Conservation (phyloP, 2,329 filamentous ascomycete species). For the Bretziella fagacearum region DNA sequence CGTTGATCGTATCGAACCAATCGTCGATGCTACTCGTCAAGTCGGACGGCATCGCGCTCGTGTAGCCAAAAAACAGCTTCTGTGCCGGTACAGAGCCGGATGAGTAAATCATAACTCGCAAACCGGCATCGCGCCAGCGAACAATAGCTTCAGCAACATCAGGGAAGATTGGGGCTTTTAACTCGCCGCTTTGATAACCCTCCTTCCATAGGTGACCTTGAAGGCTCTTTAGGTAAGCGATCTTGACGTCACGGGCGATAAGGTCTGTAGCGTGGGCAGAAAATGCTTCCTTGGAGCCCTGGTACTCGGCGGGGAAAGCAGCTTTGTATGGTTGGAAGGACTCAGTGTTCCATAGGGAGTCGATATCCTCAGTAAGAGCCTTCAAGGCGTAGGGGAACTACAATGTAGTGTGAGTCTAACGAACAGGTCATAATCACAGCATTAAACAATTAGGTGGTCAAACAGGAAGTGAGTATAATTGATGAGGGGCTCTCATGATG, state of each 20-base stretch:
- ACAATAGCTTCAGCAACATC: conserved; percentile 52
- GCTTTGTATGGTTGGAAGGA: conserved; percentile 50
- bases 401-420: background rate
- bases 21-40: conserved; percentile 40
- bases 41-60: conserved; percentile 40
- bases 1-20: conserved; percentile 70
- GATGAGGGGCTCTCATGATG: too few relatives aligned
- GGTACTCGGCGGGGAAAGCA: conserved; percentile 52
- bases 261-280: conserved; percentile 53
- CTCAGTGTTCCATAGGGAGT: conserved; percentile 47
- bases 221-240: conserved; percentile 59
- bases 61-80: conserved; percentile 60
- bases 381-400: conserved; percentile 65
- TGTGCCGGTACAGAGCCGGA: conserved; percentile 67
- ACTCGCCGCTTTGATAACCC: conserved; percentile 52
- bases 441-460: too few relatives aligned
- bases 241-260: conserved; percentile 55
- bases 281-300: conserved; percentile 39
- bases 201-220: conserved; percentile 65
- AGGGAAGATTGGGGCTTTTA: conserved; percentile 55
- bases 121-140: conserved; percentile 37
- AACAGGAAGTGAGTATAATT: too few relatives aligned
- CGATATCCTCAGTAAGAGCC: conserved; percentile 46
- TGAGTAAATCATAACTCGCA: conserved; percentile 59
- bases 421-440: too few relatives aligned